Base-by-base conservation (phyloP, 2,329 filamentous ascomycete species). In the Diaporthe aspalathi region DNA sequence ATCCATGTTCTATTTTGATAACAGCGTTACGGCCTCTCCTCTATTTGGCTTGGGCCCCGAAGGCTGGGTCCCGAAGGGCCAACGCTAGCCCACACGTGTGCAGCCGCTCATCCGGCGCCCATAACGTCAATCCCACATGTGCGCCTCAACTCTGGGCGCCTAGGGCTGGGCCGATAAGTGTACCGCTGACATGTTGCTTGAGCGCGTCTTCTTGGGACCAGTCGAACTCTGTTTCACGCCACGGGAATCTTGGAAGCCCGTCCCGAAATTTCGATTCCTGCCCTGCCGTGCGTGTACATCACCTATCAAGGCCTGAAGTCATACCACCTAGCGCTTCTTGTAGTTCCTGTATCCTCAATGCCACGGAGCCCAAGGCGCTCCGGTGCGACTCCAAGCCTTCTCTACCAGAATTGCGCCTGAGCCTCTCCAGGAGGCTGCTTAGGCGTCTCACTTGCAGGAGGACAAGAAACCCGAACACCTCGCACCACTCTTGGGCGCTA, bases 401-500 rank as follows among this genome's bases (percentile, higher is more conserved):
- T 14, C 45, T 50, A 4, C 29, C 60, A 4, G 60, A 29, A 24
- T 27, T 49, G 20, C 60, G 14, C 29, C 29, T 38, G 20, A 65
- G 45, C 9, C 60, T 38, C 5, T 27, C 45, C 60, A 65, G n/a
- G 60, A 50, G 38, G 60, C 45, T 20, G 60, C 60, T 65, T 20
- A 65, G 60, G 22, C 60, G 60, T 50, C 60, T 43, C 45, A 65
- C 60, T 45, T 65, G 60, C 14, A 65, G 29, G 14, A 65, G 60
- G n/a, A 65, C 29, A 20, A 65, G 16, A 45, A 65, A 50, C n/a
- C 60, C 60, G 20, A 65, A 65, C 4, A 65, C 45, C 45, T 65
- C 45, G 12, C 38, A n/a, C 60, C 60, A 65, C 60, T 65, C 60
- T 1, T 50, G 43, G 1, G 45, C n/a, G 0, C 29, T 38, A 5